Evolutionary conservation across 2,329 filamentous ascomycete genomes (phyloP).

Genomic region (Venturia effusa): DNA sequence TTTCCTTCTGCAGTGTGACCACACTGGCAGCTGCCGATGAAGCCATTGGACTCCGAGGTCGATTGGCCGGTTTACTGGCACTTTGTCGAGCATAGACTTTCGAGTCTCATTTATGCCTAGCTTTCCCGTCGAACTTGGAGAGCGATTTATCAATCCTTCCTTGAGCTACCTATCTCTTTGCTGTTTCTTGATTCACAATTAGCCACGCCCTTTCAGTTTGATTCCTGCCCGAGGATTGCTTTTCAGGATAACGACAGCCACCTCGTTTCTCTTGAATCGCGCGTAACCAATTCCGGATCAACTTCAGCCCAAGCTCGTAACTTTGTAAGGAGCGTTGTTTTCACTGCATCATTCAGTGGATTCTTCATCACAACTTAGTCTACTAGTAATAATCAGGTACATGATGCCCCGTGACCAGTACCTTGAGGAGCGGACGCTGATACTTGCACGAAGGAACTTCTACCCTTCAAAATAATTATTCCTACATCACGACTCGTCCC

Average conservation of each 20-base stretch:
- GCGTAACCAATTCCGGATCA: background rate
- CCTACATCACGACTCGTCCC: background rate
- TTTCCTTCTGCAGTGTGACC: constrained; percentile 3
- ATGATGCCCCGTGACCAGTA: background rate
- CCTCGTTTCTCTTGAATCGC: background rate
- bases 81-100: background rate
- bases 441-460: background rate
- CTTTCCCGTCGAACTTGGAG: background rate
- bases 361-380: background rate
- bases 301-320: background rate
- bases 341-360: background rate
- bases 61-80: background rate
- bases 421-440: background rate
- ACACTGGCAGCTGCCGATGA: background rate
- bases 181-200: no score
- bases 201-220: no score
- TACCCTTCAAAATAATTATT: background rate
- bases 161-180: no score
- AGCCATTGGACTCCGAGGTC: background rate
- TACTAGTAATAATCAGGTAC: background rate
- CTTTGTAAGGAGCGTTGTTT: background rate
- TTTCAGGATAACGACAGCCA: background rate
- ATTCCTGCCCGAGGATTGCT: background rate
- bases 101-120: background rate
- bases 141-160: background rate